Percentiles rank a stretch among this genome's conserved stretches.
Conservation (phyloP, 805 yeast genomes). For the Tetrapisispora taiwanensis region DNA sequence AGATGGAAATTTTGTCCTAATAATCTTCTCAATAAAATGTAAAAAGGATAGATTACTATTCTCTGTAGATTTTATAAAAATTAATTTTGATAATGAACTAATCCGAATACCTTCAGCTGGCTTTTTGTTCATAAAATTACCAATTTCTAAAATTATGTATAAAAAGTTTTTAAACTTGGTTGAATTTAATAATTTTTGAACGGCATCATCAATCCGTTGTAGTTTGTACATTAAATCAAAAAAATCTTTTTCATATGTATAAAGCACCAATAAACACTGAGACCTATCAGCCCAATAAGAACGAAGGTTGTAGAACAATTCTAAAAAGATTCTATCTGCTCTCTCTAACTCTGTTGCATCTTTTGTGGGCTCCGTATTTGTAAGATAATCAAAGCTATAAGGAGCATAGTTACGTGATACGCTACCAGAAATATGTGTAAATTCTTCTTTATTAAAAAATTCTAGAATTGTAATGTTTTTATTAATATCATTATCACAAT, state of each 20-base stretch:
- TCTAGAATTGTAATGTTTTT: slow-evolving; percentile 52
- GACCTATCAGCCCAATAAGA: slow-evolving; percentile 66
- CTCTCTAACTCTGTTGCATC: slow-evolving; percentile 51
- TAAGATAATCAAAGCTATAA: slow-evolving; percentile 43
- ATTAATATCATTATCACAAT: slow-evolving; percentile 49
- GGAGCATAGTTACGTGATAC: slow-evolving; percentile 52
- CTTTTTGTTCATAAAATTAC: slow-evolving; percentile 75
- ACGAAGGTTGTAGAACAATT: slow-evolving; percentile 55
- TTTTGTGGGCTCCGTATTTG: slow-evolving; percentile 28
- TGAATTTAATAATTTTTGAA: slow-evolving; percentile 43
- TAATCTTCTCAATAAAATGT: slow-evolving; percentile 62
- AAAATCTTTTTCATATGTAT: slow-evolving; percentile 55
- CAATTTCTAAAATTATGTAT: slow-evolving; percentile 59
- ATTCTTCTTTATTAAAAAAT: slow-evolving; percentile 58
- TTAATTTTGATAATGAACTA: slow-evolving; percentile 56
- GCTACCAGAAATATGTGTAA: slow-evolving; percentile 48
- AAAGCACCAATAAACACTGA: slow-evolving; percentile 45
- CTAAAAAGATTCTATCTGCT: slow-evolving; percentile 61
- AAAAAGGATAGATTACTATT: slow-evolving; percentile 60
- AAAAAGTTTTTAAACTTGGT: slow-evolving; percentile 46
- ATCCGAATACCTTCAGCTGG: slow-evolving; percentile 63
- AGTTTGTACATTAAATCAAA: slow-evolving; percentile 49
- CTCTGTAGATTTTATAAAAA: slow-evolving; percentile 56
- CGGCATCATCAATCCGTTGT: slow-evolving; percentile 48
- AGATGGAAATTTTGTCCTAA: slow-evolving; percentile 59